Conservation (phyloP, 1,139 yeast genomes). For the Candida tunisiensis region DNA sequence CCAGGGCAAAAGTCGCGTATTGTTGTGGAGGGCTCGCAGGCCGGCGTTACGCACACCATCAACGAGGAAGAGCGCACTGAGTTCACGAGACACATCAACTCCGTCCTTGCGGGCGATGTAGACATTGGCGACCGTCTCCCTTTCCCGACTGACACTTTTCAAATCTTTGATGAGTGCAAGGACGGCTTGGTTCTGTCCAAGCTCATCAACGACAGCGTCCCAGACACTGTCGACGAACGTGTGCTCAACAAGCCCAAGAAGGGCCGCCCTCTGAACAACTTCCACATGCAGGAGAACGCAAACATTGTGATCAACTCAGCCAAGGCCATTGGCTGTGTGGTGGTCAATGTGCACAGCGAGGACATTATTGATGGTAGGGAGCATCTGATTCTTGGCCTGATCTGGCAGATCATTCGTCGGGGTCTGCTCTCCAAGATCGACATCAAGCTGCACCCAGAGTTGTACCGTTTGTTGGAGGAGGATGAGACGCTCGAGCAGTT, state of each 20-base stretch:
- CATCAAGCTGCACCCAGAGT: conserved; percentile 89
- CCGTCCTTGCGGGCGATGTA: conserved; percentile 79
- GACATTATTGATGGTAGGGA: conserved; percentile 96
- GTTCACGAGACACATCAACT: conserved; percentile 89
- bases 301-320: conserved; percentile 96
- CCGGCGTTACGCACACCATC: conserved; percentile 93
- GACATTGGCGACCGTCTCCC: conserved; percentile 80
- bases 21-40: conserved; percentile 65
- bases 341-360: conserved; percentile 93
- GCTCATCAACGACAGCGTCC: conserved; percentile 92
- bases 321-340: conserved; percentile 96
- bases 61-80: conserved; percentile 95
- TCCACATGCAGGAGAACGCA: conserved; percentile 94
- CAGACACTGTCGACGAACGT: conserved; percentile 96
- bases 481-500: conserved; percentile 97
- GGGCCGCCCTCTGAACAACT: conserved; percentile 75
- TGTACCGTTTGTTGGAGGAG: conserved; percentile 84
- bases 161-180: conserved; percentile 89
- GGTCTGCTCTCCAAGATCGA: conserved; percentile 91
- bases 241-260: conserved; percentile 78
- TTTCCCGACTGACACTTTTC: conserved; percentile 86
- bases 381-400: conserved; percentile 84
- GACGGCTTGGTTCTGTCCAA: conserved; percentile 90
- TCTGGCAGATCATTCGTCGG: conserved; percentile 97
- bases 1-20: too few species aligned